Conservation (phyloP, 2,329 filamentous ascomycete genomes). For the Verticillium longisporum region DNA sequence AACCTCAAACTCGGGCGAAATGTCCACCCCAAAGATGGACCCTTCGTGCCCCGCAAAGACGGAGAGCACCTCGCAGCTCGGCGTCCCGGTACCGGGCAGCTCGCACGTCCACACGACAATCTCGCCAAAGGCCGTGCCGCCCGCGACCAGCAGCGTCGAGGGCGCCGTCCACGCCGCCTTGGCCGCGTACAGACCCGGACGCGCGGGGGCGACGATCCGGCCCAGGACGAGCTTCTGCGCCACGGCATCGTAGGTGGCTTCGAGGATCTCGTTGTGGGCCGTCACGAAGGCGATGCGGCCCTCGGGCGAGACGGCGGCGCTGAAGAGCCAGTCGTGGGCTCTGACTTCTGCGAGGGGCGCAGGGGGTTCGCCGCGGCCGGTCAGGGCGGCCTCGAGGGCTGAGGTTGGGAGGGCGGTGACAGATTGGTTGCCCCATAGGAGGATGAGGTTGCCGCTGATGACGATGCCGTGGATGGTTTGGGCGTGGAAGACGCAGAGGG, state of each 20-base stretch:
- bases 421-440: constrained; percentile 66
- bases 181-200: constrained; percentile 84
- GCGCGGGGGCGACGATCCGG: constrained; percentile 55
- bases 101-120: constrained; percentile 80
- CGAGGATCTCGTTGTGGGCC: constrained; percentile 77
- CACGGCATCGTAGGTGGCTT: constrained; percentile 29
- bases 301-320: constrained; percentile 27
- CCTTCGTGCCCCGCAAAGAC: constrained; percentile 72
- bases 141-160: constrained; percentile 55
- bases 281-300: constrained; percentile 60
- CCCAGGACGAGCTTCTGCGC: constrained; percentile 32
- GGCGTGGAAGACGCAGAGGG: constrained; percentile 51
- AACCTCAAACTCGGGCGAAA: constrained; percentile 52
- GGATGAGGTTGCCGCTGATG: constrained; percentile 30
- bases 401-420: constrained; percentile 34
- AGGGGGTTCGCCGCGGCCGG: constrained; percentile 11
- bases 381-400: constrained; percentile 20
- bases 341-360: constrained; percentile 59
- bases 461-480: constrained; percentile 70
- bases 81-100: constrained; percentile 12
- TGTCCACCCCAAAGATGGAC: constrained; percentile 83
- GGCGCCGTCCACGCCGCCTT: constrained; percentile 61
- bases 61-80: constrained; percentile 29
- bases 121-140: constrained; percentile 91
- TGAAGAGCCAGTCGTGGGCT: constrained; percentile 63